Conservation (phyloP, 2,329 filamentous ascomycete species). For the Fusarium sp. region DNA sequence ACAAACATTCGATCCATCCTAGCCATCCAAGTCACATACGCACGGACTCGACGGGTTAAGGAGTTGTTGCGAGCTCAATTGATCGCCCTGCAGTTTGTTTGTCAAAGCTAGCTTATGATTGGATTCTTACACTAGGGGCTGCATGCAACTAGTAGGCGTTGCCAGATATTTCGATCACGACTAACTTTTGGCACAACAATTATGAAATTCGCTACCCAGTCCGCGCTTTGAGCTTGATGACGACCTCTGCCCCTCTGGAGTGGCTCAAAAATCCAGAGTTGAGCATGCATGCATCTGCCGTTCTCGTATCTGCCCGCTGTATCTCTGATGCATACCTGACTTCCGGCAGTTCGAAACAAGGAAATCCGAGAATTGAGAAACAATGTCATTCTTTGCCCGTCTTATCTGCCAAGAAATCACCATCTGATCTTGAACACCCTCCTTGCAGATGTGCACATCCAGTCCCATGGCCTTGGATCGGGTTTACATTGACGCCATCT, state of each 20-base stretch:
- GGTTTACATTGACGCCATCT: constrained; percentile 15
- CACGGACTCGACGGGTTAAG: background rate
- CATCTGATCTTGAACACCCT: background rate
- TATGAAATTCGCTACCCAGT: background rate
- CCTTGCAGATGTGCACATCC: constrained; percentile 15
- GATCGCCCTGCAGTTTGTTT: background rate
- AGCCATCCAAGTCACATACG: background rate
- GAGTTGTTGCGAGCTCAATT: background rate
- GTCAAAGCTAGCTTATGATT: constrained; percentile 9
- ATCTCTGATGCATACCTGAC: background rate
- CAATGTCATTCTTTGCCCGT: background rate
- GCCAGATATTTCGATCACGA: background rate
- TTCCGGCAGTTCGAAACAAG: background rate
- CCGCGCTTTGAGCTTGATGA: background rate
- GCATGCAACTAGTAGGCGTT: background rate
- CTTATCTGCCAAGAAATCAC: constrained; percentile 2
- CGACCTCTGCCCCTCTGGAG: background rate
- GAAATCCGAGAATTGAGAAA: background rate
- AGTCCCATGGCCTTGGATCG: constrained; percentile 34
- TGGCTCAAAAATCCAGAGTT: background rate
- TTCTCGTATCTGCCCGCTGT: background rate
- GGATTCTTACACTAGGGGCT: background rate
- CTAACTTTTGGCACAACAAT: background rate
- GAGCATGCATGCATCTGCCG: background rate
- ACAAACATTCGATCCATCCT: background rate